These are phyloP conservation scores for Phyllostachys edulis DNA, from an alignment of 176 grass and related monocot genomes.

Conservation along the genomic window DNA sequence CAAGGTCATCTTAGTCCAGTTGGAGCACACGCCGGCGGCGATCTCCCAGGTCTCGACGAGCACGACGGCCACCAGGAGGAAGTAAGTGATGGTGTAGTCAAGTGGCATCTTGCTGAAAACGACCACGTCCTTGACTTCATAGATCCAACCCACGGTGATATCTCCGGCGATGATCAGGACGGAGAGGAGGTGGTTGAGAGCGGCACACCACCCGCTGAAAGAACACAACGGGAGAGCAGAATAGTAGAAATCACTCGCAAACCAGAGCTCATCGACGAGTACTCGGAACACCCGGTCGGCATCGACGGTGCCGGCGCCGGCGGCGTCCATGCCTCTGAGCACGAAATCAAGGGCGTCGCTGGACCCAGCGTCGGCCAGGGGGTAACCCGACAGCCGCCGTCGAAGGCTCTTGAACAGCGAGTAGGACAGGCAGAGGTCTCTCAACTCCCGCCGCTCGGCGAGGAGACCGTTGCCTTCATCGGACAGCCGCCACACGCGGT, in stretches of 20 bases:
- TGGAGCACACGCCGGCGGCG: slow-evolving; percentile 23
- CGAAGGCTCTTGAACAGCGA: slow-evolving; percentile 32
- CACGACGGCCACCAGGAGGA: not conserved
- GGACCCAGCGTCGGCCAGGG: slow-evolving; percentile 17
- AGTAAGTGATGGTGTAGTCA: not conserved
- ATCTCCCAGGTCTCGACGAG: slow-evolving; percentile 22
- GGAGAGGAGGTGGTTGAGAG: not conserved
- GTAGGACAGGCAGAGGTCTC: slow-evolving; percentile 44
- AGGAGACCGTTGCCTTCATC: slow-evolving; percentile 5
- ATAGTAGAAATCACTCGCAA: slow-evolving; percentile 44
- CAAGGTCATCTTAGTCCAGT: slow-evolving; percentile 49
- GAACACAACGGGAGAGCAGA: not conserved
- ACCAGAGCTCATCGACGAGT: slow-evolving; percentile 37
- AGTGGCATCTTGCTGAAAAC: accelerated
- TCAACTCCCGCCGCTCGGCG: not conserved
- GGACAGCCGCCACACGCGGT: slow-evolving; percentile 17
- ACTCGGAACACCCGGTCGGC: slow-evolving; percentile 26
- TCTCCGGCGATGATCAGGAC: slow-evolving; percentile 25
- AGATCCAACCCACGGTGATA: not conserved
- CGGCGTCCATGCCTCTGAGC: slow-evolving; percentile 31
- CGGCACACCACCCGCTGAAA: slow-evolving; percentile 11
- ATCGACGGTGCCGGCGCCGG: not conserved
- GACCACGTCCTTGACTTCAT: accelerated
- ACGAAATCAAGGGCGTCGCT: slow-evolving; percentile 29
- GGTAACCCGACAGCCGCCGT: not conserved